A percentile compares a stretch with the other conserved stretches of the same genome.
phyloP scores from a whole-genome alignment of 2,329 filamentous ascomycete species.

The Clonostachys byssicola region DNA sequence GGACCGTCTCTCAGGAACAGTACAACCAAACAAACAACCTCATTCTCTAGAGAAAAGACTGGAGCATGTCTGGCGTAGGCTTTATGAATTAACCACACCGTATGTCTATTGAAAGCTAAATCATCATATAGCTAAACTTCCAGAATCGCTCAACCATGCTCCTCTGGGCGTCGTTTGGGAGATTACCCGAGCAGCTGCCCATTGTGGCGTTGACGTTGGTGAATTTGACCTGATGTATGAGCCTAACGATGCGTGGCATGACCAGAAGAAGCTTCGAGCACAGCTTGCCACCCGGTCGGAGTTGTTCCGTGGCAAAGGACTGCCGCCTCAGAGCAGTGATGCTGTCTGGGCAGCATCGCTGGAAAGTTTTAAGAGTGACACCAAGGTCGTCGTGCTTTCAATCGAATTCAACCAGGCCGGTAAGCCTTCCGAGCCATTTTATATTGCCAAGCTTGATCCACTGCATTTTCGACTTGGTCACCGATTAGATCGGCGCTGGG shows the following conservation, averaged over 20 bases:
- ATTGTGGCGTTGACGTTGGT: conserved; percentile 35
- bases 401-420: conserved; percentile 33
- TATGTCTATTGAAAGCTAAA: no score
- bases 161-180: conserved; percentile 50
- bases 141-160: conserved; percentile 25
- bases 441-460: conserved; percentile 40
- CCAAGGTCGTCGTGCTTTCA: conserved; percentile 35
- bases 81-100: no score
- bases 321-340: conserved; percentile 40
- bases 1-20: no score
- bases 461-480: conserved; percentile 43
- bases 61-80: conserved; percentile 32
- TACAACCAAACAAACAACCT: no score
- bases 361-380: conserved; percentile 22
- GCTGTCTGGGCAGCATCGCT: conserved; percentile 42
- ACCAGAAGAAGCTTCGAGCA: conserved; percentile 37
- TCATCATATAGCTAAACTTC: not conserved
- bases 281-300: conserved; percentile 27
- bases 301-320: conserved; percentile 32
- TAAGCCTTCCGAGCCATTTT: conserved; percentile 29
- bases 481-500: conserved; percentile 50
- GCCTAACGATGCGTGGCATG: conserved; percentile 25
- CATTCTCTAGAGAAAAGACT: no score
- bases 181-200: conserved; percentile 37
- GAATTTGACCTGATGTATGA: conserved; percentile 28